Evolutionary conservation across 352 stramenopile genomes (phyloP).

Genomic region (Hyaloperonospora brassicae): DNA sequence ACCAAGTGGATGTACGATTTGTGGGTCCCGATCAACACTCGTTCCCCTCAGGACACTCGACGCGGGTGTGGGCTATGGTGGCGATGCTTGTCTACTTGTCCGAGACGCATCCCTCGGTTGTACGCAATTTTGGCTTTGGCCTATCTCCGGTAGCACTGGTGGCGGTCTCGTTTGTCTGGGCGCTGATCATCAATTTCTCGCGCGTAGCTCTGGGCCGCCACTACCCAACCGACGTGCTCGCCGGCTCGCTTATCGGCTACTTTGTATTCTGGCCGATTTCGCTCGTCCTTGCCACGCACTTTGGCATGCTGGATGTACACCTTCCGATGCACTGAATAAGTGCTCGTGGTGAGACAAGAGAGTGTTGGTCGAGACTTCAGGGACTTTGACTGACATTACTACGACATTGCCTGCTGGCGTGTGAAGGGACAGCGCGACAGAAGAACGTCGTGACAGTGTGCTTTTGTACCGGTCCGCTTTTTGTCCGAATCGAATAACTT

Average conservation of each 20-base stretch:
- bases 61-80: conserved; percentile 64
- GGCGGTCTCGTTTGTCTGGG: conserved; percentile 46
- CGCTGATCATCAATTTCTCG: conserved; percentile 63
- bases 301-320: conserved; percentile 18
- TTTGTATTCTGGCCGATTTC: conserved; percentile 56
- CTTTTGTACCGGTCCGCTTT: no score
- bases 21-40: conserved; percentile 79
- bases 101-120: conserved; percentile 34
- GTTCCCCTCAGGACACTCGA: conserved; percentile 79
- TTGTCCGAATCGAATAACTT: no score
- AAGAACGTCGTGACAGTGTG: no score
- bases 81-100: conserved; percentile 54
- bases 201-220: conserved; percentile 75
- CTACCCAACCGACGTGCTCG: conserved; percentile 73
- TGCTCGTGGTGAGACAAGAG: background rate
- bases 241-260: conserved; percentile 51
- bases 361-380: no score
- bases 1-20: conserved; percentile 63
- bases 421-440: no score
- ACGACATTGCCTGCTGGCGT: no score
- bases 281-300: conserved; percentile 26
- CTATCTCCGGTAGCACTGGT: conserved; percentile 34
- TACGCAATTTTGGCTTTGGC: conserved; percentile 45
- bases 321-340: conserved; percentile 2
- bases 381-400: no score